Evolutionary conservation across 2,329 filamentous ascomycete species (phyloP), one percentile per base, ranked within the genome.

Genomic region (Colletotrichum musae): DNA sequence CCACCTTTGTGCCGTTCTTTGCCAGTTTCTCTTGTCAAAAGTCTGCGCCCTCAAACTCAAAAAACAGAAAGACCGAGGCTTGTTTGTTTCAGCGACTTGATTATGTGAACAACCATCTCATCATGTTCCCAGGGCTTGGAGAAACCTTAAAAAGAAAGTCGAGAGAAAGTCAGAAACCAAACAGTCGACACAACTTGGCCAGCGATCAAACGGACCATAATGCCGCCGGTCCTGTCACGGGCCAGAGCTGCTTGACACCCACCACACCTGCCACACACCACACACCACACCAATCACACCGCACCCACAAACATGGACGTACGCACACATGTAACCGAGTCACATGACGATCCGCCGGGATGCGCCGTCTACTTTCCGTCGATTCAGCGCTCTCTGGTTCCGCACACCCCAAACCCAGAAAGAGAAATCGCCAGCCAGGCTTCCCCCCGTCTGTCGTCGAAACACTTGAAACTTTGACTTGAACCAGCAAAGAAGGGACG

Each of bases 371-470:
- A 65, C 57, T 26, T 32, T 24, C 13, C 39, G 26, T 64, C 39
- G 39, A 26, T 53, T 43, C 36, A 18, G 53, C 39, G 26, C 41
- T 6, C 36, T 12, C 21, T 47, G 28, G 7, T 32, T 9, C 32
- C 26, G 18, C 57, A 36, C 13, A 6, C 13, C 41, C 13, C 41
- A 43, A 13, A 43, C 41, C 13, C 41, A 6, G 13, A 6, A 15
- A 16, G 2, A 15, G 2, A 16, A 15, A 43, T n/a, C 41, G 15
- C 41, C 10, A 16, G 9, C 57, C 13, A 18, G 62, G 56, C 18
- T 12, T 10, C 24, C 50, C 66, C 62, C 39, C 15, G 62, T 56
- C 51, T 60, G 56, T 61, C 54, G 66, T 60, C 66, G 62, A 66
- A 69, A 66, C 56, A 39, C 28, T 26, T 52, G 66, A 69, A 60